A percentile compares a stretch with the other conserved stretches of the same genome.
phyloP scores from a whole-genome alignment of 495 filamentous ascomycete genomes.

The Mytilinidion resinicola region DNA sequence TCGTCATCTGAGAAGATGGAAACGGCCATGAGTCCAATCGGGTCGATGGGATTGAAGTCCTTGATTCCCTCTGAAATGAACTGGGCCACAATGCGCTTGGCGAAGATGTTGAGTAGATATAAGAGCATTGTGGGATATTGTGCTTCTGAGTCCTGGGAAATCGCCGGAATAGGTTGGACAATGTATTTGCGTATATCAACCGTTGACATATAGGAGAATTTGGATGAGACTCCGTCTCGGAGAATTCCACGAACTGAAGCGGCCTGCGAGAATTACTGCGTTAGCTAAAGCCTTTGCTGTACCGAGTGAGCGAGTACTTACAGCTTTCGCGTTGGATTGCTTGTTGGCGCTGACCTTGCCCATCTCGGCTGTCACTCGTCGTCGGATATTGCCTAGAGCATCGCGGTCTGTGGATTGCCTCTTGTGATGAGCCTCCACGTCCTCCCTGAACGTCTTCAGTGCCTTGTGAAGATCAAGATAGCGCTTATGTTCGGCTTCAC shows the following conservation, averaged over 20 bases:
- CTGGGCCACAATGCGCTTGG: conserved; percentile 69
- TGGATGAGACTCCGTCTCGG: conserved; percentile 40
- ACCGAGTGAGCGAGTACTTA: conserved; percentile 34
- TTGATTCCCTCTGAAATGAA: conserved; percentile 68
- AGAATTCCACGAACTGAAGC: conserved; percentile 44
- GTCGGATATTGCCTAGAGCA: conserved; percentile 66
- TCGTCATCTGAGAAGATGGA: conserved; percentile 63
- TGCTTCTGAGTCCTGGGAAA: conserved; percentile 41
- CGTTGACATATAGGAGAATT: conserved; percentile 42
- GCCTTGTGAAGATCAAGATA: conserved; percentile 65
- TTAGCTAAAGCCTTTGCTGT: conserved; percentile 1
- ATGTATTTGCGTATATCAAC: conserved; percentile 67
- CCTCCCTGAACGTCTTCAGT: conserved; percentile 64
- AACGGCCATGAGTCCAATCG: conserved; percentile 69
- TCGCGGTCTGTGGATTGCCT: conserved; percentile 53
- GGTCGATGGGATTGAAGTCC: conserved; percentile 66
- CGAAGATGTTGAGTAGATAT: conserved; percentile 75
- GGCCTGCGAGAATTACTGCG: conserved; percentile 33
- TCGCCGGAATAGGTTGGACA: conserved; percentile 46
- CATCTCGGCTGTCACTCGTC: conserved; percentile 61
- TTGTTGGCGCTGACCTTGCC: conserved; percentile 66
- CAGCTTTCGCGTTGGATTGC: conserved; percentile 54
- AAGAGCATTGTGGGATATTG: conserved; percentile 51
- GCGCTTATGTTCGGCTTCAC: conserved; percentile 46
- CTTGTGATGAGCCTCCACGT: conserved; percentile 43